Percentiles rank a stretch among this genome's conserved stretches.
phyloP scores from a whole-genome alignment of 2,329 filamentous ascomycete genomes.

The Verticillium klebahnii region DNA sequence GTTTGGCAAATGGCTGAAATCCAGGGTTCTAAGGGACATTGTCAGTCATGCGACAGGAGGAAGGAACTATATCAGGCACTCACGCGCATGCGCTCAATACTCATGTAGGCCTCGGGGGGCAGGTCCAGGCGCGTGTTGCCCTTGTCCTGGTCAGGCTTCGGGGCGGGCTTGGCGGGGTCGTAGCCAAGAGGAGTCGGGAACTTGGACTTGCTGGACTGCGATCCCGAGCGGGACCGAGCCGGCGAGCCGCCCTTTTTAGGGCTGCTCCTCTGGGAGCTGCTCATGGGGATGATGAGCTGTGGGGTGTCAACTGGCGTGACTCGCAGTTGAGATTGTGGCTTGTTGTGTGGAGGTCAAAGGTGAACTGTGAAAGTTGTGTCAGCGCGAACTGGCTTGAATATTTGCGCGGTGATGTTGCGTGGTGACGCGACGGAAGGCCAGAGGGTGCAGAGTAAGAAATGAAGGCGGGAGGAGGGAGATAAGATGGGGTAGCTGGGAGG shows the following conservation, averaged over 20 bases:
- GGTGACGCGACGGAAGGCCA: not conserved
- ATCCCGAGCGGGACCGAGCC: not conserved
- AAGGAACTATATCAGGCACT: conserved; percentile 10
- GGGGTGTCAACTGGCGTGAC: not conserved
- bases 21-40: conserved; percentile 13
- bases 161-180: conserved; percentile 34
- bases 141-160: conserved; percentile 20
- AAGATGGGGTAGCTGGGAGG: no score
- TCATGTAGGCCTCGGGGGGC: conserved; percentile 50
- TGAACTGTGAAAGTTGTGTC: not conserved
- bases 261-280: not conserved
- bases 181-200: conserved; percentile 28
- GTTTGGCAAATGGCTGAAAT: conserved; percentile 31
- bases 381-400: not conserved
- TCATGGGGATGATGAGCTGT: not conserved
- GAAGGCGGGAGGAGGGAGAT: no score
- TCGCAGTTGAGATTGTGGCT: not conserved
- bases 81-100: conserved; percentile 19
- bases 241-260: not conserved
- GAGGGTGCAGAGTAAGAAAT: no score
- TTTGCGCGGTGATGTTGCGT: not conserved
- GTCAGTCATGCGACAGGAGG: conserved; percentile 10
- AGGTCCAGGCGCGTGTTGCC: conserved; percentile 49
- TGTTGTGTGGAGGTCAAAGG: not conserved
- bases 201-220: not conserved